Evolutionary conservation across 305 asterid species (phyloP), one percentile per base, ranked within the genome.

Genomic region (Rubia balearica): DNA sequence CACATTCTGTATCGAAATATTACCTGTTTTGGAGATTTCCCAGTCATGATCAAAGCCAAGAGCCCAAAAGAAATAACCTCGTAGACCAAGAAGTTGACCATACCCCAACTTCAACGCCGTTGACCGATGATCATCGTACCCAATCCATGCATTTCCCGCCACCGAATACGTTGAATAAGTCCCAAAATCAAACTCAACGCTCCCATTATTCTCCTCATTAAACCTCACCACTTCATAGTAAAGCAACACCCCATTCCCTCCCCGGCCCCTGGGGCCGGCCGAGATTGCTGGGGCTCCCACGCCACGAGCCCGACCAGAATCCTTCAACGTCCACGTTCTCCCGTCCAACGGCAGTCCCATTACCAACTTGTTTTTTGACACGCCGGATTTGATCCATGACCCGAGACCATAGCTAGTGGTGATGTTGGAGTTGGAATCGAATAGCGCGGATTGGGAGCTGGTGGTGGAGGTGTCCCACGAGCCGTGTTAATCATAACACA

Each of bases 41-140:
- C 89, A 83, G 71, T 88, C 71, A 49, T 77, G 74, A 74, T 92
- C 98, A 49, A 85, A 89, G 53, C 71, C 38, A 13, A 83, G 65
- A 17, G 94, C 92, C 96, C 96, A 92, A 63, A 92, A 85, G 75
- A 89, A 92, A 84, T 92, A 89, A 0, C 98, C 96, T 0, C 96
- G 84, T 45, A 89, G 70, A 1, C 83, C 83, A 11, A 81, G 82
- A 27, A 33, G 55, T 33, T 61, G 73, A 59, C 96, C 96, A 53
- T 83, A 92, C 6, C 48, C 69, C 12, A 85, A 69, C 76, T 88
- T 92, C 13, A 22, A 80, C 0, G 78, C 51, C 0, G 82, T 81
- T 0, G 96, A 76, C 38, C 45, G 75, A 0, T 55, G 9, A 69
- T 90, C 94, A 75, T 92, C 98, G 65, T 88, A 92, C 36, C 96